Evolutionary conservation across 495 filamentous ascomycete genomes (phyloP).

Genomic region (Parathielavia appendiculata): DNA sequence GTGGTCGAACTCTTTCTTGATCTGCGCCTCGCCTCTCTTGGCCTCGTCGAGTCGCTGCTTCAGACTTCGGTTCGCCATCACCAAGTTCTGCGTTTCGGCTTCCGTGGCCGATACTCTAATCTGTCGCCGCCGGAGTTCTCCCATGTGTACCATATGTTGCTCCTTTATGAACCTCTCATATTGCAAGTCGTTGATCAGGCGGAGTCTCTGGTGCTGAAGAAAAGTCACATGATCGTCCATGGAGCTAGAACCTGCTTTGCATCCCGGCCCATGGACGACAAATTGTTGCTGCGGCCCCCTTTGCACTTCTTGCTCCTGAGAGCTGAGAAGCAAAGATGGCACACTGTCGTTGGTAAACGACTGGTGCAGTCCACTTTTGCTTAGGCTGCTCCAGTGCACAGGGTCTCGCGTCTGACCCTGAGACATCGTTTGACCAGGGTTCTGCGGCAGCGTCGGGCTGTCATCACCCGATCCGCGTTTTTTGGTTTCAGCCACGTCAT

Average conservation of each 20-base stretch:
- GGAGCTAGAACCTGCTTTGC: background rate
- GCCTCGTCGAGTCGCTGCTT: constrained; percentile 62
- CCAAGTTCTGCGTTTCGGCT: constrained; percentile 69
- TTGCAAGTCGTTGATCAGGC: constrained; percentile 68
- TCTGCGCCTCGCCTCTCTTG: constrained; percentile 55
- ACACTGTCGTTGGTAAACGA: constrained; percentile 48
- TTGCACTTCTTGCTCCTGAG: constrained; percentile 37
- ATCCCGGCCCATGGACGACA: constrained; percentile 15
- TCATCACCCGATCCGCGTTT: constrained; percentile 40
- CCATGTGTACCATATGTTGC: constrained; percentile 70
- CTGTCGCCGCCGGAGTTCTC: constrained; percentile 61
- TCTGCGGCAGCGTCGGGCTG: constrained; percentile 53
- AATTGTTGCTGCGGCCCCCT: constrained; percentile 23
- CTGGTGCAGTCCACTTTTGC: constrained; percentile 49
- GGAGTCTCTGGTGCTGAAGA: constrained; percentile 59
- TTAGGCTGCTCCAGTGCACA: constrained; percentile 48
- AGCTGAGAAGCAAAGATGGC: constrained; percentile 42
- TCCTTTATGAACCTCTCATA: constrained; percentile 72
- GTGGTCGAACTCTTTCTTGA: constrained; percentile 59
- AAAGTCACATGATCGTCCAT: constrained; percentile 46
- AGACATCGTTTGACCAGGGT: constrained; percentile 39
- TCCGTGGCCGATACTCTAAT: constrained; percentile 64
- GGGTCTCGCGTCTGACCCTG: constrained; percentile 50
- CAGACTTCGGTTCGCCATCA: constrained; percentile 66
- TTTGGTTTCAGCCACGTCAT: constrained; percentile 40